phyloP scores from a whole-genome alignment of 305 asterid genomes.

The Fraxinus dipetala region DNA sequence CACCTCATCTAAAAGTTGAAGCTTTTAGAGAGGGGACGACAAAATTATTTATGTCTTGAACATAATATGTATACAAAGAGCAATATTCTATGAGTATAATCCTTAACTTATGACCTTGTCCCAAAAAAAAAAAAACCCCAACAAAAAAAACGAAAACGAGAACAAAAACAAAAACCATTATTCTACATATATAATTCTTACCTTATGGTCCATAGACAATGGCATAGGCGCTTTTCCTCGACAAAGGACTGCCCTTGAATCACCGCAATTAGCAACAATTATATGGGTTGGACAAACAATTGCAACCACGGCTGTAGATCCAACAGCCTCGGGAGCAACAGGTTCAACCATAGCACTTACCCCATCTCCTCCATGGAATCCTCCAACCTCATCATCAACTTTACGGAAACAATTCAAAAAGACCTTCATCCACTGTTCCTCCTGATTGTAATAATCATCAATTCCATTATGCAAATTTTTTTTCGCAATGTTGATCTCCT shows the following conservation, averaged over 20 bases:
- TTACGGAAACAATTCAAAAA: conserved; percentile 55
- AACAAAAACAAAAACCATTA: neutral
- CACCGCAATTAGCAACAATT: conserved; percentile 85
- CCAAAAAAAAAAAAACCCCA: neutral
- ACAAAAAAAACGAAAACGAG: neutral
- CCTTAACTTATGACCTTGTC: neutral
- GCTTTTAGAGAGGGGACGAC: neutral
- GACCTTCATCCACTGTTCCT: conserved; percentile 57
- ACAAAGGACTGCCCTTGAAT: conserved; percentile 78
- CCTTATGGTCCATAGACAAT: conserved; percentile 73
- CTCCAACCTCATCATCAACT: conserved; percentile 76
- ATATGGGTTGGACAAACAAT: conserved; percentile 63
- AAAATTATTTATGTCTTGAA: neutral
- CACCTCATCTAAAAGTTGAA: neutral
- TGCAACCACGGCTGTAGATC: conserved; percentile 82
- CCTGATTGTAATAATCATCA: conserved; percentile 29
- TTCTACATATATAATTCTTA: conserved; percentile 23
- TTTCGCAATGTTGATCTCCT: conserved; percentile 49
- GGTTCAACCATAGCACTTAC: conserved; percentile 28
- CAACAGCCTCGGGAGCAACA: conserved; percentile 75
- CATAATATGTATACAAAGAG: neutral
- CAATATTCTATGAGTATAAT: neutral
- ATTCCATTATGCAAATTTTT: conserved; percentile 29
- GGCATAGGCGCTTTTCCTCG: conserved; percentile 63
- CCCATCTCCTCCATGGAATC: conserved; percentile 26